Evolutionary conservation across 2,329 filamentous ascomycete species (phyloP), one percentile per base, ranked within the genome.

Genomic region (Aspergillus sp.): DNA sequence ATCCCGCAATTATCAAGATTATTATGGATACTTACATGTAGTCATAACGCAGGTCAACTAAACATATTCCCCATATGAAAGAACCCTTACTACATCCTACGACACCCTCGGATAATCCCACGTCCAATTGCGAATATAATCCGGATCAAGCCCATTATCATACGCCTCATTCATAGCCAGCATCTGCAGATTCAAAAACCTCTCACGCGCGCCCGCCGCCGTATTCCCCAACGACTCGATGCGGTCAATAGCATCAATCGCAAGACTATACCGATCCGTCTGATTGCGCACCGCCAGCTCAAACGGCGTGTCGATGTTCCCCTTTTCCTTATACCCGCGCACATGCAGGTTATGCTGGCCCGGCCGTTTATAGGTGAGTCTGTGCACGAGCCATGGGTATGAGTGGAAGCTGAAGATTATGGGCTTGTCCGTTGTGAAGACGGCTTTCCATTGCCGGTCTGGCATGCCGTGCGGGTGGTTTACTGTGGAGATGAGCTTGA

Each of bases 331-430:
- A 79, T 92, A 93, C 1, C 89, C 89, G 32, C 86, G 81, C n/a
- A 93, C 89, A 66, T 90, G 85, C 61, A 92, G 74, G 73, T 89
- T 86, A 45, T 80, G 71, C 71, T 82, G 84, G 5, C 88, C 89
- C 2, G 85, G 86, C 1, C 89, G 85, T 76, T 89, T 88, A 77
- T 91, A 92, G 0, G 88, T 89, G 64, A 93, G 75, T 50, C 89
- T 82, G 76, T 92, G 89, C 51, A 93, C 84, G 66, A 93, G 80
- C 88, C 87, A 92, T 8, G 89, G 89, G 76, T 93, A 92, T 32
- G 85, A 88, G 78, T 93, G 89, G 83, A 92, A 93, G 78, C 91
- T 92, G 80, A 93, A 92, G 69, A 92, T 85, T 69, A 91, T 79
- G 20, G 89, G 89, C 63, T 81, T 86, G 77, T 91, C 79, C 15